A percentile compares a stretch with the other conserved stretches of the same genome.
phyloP scores from a whole-genome alignment of 805 yeast genomes.

The Cyberlindnera euphorbiiphila region DNA sequence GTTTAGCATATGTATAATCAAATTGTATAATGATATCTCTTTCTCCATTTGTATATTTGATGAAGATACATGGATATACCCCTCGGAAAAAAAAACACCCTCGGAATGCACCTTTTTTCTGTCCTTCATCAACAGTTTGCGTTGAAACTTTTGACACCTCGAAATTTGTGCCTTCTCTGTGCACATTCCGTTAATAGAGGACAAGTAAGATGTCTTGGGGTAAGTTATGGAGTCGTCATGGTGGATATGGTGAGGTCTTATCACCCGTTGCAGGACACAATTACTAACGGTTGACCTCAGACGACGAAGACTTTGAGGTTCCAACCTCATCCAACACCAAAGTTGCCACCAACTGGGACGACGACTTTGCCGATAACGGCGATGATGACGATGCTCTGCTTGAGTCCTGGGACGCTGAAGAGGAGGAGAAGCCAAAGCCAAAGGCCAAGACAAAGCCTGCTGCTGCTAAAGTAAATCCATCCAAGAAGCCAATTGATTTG shows the following conservation, averaged over 20 bases:
- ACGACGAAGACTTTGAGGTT: conserved; percentile 87
- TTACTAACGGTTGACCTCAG: conserved; percentile 30
- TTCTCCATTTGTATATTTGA: no score
- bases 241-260: neutral
- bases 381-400: conserved; percentile 77
- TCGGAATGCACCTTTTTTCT: no score
- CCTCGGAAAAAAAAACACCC: no score
- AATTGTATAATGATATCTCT: neutral
- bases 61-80: no score
- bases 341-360: conserved; percentile 76
- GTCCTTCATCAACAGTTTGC: no score
- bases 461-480: conserved; percentile 17
- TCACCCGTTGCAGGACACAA: neutral
- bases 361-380: conserved; percentile 62
- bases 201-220: conserved; percentile 11
- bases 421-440: conserved; percentile 43
- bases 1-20: neutral
- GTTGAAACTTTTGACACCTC: conserved; percentile 1
- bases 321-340: conserved; percentile 49
- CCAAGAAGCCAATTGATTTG: conserved; percentile 36
- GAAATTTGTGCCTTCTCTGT: conserved; percentile 1
- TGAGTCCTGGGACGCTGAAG: conserved; percentile 91
- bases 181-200: neutral
- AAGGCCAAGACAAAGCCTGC: conserved; percentile 28
- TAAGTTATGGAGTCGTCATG: conserved; percentile 1